Conservation (phyloP, 805 yeast species). For the Hemisphaericaspora nanyangensis region DNA sequence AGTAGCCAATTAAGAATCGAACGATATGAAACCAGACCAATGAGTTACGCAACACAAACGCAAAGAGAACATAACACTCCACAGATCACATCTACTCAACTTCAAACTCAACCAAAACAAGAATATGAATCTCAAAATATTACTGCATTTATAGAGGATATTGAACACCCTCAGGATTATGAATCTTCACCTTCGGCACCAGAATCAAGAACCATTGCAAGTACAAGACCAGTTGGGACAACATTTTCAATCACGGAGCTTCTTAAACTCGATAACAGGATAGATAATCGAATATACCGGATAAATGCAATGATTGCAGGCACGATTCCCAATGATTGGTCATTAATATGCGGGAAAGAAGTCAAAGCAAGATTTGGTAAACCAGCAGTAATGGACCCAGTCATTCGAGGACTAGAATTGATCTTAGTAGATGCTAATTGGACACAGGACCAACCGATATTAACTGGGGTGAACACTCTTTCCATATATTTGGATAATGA, state of each 20-base stretch:
- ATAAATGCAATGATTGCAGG: neutral
- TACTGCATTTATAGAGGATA: neutral
- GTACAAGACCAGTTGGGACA: neutral
- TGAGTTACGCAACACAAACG: too few species aligned
- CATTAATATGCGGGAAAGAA: slow-evolving; percentile 2
- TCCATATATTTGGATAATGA: neutral
- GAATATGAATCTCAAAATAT: neutral
- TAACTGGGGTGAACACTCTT: neutral
- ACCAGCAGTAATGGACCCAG: neutral
- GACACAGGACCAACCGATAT: neutral
- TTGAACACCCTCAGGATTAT: neutral
- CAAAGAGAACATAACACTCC: too few species aligned
- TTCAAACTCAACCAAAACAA: neutral
- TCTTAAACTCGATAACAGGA: neutral
- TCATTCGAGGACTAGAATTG: slow-evolving; percentile 2
- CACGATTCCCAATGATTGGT: slow-evolving; percentile 3
- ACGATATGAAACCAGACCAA: too few species aligned
- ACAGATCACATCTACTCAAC: too few species aligned
- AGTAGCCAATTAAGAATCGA: too few species aligned
- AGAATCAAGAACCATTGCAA: neutral
- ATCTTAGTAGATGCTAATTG: neutral
- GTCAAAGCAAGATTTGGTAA: neutral
- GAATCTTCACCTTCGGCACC: neutral
- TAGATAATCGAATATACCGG: slow-evolving; percentile 1
- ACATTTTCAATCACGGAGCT: neutral